Evolutionary conservation across 108 stramenopile genomes (phyloP).

Genomic region (Cyclotella sp.): DNA sequence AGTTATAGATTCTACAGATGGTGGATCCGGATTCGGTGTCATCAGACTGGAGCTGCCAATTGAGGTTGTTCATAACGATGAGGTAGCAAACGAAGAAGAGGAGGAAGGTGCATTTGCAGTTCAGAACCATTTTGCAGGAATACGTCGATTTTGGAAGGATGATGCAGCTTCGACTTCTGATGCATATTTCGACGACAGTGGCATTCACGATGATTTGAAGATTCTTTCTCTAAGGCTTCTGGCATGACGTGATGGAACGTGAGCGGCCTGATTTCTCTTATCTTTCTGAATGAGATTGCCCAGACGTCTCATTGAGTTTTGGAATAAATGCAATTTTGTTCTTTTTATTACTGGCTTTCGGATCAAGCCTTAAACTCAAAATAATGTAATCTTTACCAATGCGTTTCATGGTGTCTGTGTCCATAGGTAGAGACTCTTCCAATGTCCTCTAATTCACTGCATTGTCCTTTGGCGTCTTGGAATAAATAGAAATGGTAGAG

Average conservation of each 20-base stretch:
- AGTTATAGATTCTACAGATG: background rate
- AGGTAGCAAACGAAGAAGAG: constrained; percentile 10
- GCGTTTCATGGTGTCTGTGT: too few species aligned
- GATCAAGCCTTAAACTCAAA: too few species aligned
- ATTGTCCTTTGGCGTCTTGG: too few species aligned
- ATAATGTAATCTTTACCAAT: too few species aligned
- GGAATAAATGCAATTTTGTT: too few species aligned
- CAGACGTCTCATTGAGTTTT: too few species aligned
- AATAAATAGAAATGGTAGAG: too few species aligned
- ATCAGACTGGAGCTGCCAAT: constrained; percentile 49
- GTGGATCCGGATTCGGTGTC: constrained; percentile 14
- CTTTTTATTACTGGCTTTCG: too few species aligned
- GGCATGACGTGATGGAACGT: background rate
- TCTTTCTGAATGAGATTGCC: too few species aligned
- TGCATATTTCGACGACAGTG: background rate
- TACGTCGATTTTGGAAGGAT: constrained; percentile 10
- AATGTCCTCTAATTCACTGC: too few species aligned
- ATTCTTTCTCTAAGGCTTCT: background rate
- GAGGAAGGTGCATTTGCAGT: constrained; percentile 14
- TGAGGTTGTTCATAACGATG: constrained; percentile 40
- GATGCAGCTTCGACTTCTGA: background rate
- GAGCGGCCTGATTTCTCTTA: background rate
- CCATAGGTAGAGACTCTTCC: too few species aligned
- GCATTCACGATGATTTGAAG: constrained; percentile 7
- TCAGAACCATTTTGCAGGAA: background rate